Percentiles rank a stretch among this genome's conserved stretches.
These are phyloP conservation scores for Sedum album DNA, from an alignment of 164 flowering plant species.

Conservation along the genomic window DNA sequence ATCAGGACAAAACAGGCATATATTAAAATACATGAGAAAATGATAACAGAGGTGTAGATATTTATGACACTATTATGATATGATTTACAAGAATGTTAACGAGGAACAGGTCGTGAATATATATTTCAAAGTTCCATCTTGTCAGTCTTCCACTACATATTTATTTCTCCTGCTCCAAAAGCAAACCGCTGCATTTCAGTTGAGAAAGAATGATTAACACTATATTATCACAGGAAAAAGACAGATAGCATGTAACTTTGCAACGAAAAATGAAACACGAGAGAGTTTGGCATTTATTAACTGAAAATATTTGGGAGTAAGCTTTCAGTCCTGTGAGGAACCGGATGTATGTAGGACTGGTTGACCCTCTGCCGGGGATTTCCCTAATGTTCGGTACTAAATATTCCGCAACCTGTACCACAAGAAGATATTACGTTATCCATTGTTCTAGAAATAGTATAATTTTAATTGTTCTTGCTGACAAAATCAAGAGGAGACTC, in stretches of 20 bases:
- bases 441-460: not conserved
- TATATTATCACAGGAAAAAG: not conserved
- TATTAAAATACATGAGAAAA: too few relatives aligned
- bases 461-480: not conserved
- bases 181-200: conserved; percentile 53
- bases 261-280: not conserved
- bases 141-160: conserved; percentile 66
- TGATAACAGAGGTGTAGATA: not conserved
- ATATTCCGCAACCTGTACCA: conserved; percentile 64
- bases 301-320: conserved; percentile 90
- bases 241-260: not conserved
- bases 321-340: conserved; percentile 92
- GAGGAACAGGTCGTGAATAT: not conserved
- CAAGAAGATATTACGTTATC: not conserved
- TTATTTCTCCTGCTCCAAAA: conserved; percentile 90
- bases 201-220: not conserved
- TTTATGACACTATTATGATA: not conserved
- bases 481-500: conserved; percentile 14
- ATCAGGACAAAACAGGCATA: too few relatives aligned
- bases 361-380: conserved; percentile 47
- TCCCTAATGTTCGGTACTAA: conserved; percentile 70
- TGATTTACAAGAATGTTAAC: not conserved
- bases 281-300: conserved; percentile 21
- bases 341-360: conserved; percentile 69
- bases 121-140: not conserved